Conservation (phyloP, 2,329 filamentous ascomycete species). For the Penicillium sp. region DNA sequence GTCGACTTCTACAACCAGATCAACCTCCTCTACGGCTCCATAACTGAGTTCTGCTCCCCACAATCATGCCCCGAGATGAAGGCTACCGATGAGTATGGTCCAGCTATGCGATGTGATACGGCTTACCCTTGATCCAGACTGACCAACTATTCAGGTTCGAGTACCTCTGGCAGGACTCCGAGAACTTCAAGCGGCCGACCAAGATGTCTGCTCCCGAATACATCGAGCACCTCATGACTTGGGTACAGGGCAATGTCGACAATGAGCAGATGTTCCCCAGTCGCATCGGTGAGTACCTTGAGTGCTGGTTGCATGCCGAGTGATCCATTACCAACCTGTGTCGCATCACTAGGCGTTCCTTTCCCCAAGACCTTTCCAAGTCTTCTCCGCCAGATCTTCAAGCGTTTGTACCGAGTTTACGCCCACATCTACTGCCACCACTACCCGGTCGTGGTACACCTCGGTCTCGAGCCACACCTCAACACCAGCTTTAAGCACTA, state of each 20-base stretch:
- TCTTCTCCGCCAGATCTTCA: constrained; percentile 94
- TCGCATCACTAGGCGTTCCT: constrained; percentile 67
- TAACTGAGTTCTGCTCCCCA: constrained; percentile 98
- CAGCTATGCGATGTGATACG: neutral
- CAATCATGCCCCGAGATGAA: constrained; percentile 99
- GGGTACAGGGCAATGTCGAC: constrained; percentile 94
- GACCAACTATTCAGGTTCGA: constrained; percentile 69
- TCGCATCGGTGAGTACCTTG: constrained; percentile 68
- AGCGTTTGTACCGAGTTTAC: constrained; percentile 97
- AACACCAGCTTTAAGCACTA: constrained; percentile 99
- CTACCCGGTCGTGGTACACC: constrained; percentile 92
- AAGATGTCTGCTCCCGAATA: constrained; percentile 98
- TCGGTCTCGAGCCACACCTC: constrained; percentile 93
- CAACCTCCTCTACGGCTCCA: constrained; percentile 96
- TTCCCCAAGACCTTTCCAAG: constrained; percentile 91
- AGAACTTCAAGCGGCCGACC: constrained; percentile 91
- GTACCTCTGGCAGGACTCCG: constrained; percentile 97
- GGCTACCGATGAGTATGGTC: constrained; percentile 89
- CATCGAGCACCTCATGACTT: constrained; percentile 96
- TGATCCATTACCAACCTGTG: constrained; percentile 18
- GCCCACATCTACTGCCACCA: constrained; percentile 99
- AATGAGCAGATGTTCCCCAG: constrained; percentile 95
- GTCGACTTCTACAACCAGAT: constrained; percentile 99
- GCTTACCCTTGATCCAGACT: neutral
- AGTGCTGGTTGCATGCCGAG: neutral